Evolutionary conservation across 176 grass and related monocot genomes (phyloP).

Genomic region (Secale cereale): DNA sequence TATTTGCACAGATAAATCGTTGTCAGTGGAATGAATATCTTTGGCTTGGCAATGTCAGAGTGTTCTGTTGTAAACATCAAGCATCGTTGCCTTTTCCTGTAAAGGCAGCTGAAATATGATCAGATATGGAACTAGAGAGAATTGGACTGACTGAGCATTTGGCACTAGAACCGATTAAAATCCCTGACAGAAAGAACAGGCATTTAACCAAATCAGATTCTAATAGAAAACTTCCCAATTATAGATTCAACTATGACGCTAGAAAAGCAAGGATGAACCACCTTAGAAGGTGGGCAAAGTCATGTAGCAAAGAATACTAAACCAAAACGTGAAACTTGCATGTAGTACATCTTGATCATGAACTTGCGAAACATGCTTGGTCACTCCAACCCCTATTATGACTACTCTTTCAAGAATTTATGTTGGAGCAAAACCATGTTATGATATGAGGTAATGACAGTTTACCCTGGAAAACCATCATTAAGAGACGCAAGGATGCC

Average conservation of each 20-base stretch:
- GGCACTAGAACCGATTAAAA: neutral
- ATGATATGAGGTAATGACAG: neutral
- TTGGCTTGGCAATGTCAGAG: constrained; percentile 38
- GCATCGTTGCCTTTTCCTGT: constrained; percentile 76
- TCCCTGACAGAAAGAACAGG: neutral
- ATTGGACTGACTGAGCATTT: neutral
- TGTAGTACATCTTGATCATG: constrained; percentile 4
- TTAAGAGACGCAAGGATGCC: neutral
- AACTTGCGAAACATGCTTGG: constrained; percentile 9
- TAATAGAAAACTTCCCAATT: constrained; percentile 5
- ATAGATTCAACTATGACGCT: constrained; percentile 18
- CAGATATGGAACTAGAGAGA: constrained; percentile 25
- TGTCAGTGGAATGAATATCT: constrained; percentile 36
- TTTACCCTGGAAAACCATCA: neutral
- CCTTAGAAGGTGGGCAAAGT: neutral
- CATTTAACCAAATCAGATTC: constrained; percentile 25
- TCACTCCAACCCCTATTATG: neutral
- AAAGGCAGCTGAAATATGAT: constrained; percentile 44
- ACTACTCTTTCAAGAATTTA: constrained; percentile 8
- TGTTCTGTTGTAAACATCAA: constrained; percentile 67
- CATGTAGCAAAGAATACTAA: neutral
- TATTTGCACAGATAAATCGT: constrained; percentile 29
- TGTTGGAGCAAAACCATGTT: neutral
- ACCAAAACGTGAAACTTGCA: neutral
- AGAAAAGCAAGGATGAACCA: neutral